Evolutionary conservation across 2,329 filamentous ascomycete species (phyloP).

Genomic region (Pseudogymnoascus sp.): DNA sequence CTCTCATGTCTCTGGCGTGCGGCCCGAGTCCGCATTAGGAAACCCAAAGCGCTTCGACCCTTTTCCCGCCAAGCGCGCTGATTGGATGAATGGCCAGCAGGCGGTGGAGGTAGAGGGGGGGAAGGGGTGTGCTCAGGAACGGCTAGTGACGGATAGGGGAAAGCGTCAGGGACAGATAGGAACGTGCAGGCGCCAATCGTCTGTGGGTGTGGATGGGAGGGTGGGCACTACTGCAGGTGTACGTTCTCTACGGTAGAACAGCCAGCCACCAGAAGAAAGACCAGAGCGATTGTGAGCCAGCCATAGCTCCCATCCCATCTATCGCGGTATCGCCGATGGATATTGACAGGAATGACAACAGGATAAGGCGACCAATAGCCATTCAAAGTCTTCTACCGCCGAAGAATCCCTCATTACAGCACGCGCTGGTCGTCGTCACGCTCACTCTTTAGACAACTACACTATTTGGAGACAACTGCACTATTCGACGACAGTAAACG

Average conservation of each 20-base stretch:
- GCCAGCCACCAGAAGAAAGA: background rate
- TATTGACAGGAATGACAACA: background rate
- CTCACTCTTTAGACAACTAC: background rate
- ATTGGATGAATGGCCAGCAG: background rate
- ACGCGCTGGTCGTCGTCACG: background rate
- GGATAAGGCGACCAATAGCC: background rate
- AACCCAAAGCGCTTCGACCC: background rate
- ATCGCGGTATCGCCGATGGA: background rate
- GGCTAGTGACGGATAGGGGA: background rate
- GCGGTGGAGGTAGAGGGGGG: background rate
- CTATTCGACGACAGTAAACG: background rate
- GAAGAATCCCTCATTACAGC: background rate
- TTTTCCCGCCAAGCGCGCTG: background rate
- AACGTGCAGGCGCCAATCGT: background rate
- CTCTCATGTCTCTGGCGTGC: background rate
- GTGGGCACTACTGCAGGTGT: no score
- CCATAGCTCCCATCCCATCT: background rate
- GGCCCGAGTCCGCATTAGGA: background rate
- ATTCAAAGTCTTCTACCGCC: background rate
- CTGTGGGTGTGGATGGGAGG: background rate
- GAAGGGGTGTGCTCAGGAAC: background rate
- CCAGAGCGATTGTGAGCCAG: background rate
- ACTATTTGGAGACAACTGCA: no score
- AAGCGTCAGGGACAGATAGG: background rate
- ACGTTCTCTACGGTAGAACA: no score